phyloP scores from a whole-genome alignment of 805 yeast genomes.

The Metschnikowia continentalis region DNA sequence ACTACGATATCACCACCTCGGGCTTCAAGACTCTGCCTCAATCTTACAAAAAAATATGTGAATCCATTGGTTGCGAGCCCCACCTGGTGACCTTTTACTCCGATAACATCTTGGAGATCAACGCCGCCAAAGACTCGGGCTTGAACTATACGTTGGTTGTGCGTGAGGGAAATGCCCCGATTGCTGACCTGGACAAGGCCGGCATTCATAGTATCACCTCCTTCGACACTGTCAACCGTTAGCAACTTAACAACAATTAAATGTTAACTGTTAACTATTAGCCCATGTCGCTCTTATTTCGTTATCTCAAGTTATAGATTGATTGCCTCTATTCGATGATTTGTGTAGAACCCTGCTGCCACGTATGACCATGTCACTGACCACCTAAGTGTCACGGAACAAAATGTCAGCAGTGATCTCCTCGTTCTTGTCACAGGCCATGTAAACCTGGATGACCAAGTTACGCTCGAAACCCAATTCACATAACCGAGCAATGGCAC shows the following conservation, averaged over 20 bases:
- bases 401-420: slow-evolving; percentile 92
- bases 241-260: too few relatives aligned
- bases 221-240: slow-evolving; percentile 1
- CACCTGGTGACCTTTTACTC: slow-evolving; percentile 59
- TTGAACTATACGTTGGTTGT: slow-evolving; percentile 54
- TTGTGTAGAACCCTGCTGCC: neutral
- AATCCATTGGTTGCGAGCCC: slow-evolving; percentile 33
- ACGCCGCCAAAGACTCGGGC: slow-evolving; percentile 69
- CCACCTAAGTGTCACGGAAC: slow-evolving; percentile 44
- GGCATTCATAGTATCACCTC: slow-evolving; percentile 6
- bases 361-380: neutral
- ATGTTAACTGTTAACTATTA: too few relatives aligned
- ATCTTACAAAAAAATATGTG: slow-evolving; percentile 58
- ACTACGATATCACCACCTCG: slow-evolving; percentile 80
- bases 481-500: slow-evolving; percentile 83
- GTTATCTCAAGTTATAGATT: neutral
- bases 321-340: neutral
- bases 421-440: slow-evolving; percentile 97
- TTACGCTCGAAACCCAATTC: slow-evolving; percentile 90
- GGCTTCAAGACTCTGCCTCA: slow-evolving; percentile 60
- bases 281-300: too few relatives aligned
- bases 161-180: slow-evolving; percentile 70
- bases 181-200: slow-evolving; percentile 32
- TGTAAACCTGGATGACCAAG: slow-evolving; percentile 85
- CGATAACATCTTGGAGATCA: slow-evolving; percentile 74